Conservation (phyloP, 305 asterid species). For the Fraxinus sp. region DNA sequence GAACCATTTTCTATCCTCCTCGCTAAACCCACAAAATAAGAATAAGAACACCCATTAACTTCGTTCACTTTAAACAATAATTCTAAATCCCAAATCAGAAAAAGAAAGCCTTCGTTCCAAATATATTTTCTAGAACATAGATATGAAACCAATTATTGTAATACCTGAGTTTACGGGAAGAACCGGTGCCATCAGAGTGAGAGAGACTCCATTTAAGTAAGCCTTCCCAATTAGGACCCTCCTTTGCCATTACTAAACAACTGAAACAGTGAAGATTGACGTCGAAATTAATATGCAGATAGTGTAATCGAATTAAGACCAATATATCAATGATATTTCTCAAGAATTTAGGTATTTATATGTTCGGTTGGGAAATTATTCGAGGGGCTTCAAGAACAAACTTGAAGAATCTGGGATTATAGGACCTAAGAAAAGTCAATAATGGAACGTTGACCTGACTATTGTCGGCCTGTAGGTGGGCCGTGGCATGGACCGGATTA, state of each 20-base stretch:
- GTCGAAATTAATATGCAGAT: neutral
- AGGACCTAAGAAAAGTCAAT: neutral
- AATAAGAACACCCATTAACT: neutral
- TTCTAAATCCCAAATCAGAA: neutral
- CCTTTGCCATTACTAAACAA: slow-evolving; percentile 52
- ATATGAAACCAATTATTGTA: neutral
- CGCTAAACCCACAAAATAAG: slow-evolving; percentile 41
- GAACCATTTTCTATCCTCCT: slow-evolving; percentile 89
- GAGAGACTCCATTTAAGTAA: slow-evolving; percentile 58
- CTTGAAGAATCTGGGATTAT: slow-evolving; percentile 32
- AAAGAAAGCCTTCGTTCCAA: neutral
- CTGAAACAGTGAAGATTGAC: neutral
- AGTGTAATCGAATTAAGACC: neutral
- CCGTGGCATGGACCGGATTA: neutral
- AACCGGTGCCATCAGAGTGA: neutral
- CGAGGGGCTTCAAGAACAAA: slow-evolving; percentile 32
- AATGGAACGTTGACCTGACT: neutral
- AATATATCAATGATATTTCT: neutral
- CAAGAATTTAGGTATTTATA: slow-evolving; percentile 7
- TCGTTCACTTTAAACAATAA: neutral
- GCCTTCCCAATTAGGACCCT: slow-evolving; percentile 91
- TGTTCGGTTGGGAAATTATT: neutral
- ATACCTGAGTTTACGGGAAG: slow-evolving; percentile 55
- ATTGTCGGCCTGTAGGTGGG: neutral
- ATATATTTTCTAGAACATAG: neutral